A percentile compares a stretch with the other conserved stretches of the same genome.
These are phyloP conservation scores for Ascochyta viciae-villosae DNA, from an alignment of 2,329 filamentous ascomycete species.

Conservation along the genomic window DNA sequence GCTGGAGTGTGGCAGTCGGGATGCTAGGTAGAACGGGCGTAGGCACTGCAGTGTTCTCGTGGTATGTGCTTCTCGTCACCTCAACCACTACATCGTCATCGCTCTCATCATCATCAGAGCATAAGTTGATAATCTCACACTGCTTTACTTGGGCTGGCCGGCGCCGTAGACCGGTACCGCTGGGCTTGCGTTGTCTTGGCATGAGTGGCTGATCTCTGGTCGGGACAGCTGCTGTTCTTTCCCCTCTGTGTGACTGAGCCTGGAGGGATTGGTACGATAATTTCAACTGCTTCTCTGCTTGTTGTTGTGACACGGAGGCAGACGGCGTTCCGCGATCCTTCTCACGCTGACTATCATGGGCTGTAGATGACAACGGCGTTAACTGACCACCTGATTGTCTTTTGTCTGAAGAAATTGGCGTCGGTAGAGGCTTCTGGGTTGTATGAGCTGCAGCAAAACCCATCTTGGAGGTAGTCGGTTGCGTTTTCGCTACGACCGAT, in stretches of 20 bases:
- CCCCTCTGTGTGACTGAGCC: neutral
- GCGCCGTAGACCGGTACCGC: neutral
- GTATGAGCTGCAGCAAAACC: neutral
- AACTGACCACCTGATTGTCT: neutral
- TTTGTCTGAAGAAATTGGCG: neutral
- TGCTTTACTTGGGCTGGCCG: neutral
- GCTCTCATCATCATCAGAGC: constrained; percentile 2
- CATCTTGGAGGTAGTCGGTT: neutral
- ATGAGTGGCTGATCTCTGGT: neutral
- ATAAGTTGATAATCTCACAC: neutral
- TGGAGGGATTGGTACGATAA: neutral
- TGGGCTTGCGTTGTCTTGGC: neutral
- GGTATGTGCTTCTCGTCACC: neutral
- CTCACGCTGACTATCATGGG: neutral
- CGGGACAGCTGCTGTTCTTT: neutral
- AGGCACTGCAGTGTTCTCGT: neutral
- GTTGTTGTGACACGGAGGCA: neutral
- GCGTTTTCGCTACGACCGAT: neutral
- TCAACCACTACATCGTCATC: neutral
- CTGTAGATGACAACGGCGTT: neutral
- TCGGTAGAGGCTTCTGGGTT: neutral
- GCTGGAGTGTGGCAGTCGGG: neutral
- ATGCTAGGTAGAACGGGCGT: neutral
- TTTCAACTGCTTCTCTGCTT: neutral
- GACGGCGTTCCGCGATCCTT: neutral